These are phyloP conservation scores for Tubosaeta brunneosetosa DNA, from an alignment of 768 basidiomycete species.

Conservation along the genomic window DNA sequence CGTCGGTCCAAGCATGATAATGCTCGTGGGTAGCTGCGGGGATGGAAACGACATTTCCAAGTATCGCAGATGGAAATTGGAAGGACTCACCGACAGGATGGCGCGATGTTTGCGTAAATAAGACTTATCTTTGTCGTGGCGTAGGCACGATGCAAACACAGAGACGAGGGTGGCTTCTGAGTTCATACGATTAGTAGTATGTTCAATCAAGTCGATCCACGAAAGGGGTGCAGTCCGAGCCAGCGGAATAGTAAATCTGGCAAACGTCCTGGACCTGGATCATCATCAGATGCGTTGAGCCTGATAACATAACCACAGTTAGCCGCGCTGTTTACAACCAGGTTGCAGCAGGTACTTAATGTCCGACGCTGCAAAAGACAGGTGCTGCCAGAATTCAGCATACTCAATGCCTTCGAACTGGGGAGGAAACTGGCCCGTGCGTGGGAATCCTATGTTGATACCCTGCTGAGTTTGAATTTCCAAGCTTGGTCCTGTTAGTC, in stretches of 20 bases:
- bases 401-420: too few species aligned
- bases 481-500: slow-evolving; percentile 32
- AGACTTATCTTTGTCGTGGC: background rate
- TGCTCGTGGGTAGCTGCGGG: background rate
- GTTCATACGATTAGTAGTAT: background rate
- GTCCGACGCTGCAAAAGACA: too few species aligned
- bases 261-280: too few species aligned
- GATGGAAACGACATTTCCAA: background rate
- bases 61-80: background rate
- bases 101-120: background rate
- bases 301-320: too few species aligned
- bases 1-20: background rate
- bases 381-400: too few species aligned
- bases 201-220: too few species aligned
- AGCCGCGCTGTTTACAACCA: too few species aligned
- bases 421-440: slow-evolving; percentile 36
- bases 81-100: background rate
- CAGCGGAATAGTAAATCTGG: too few species aligned
- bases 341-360: too few species aligned
- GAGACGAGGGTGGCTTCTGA: too few species aligned
- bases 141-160: background rate
- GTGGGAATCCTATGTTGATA: slow-evolving; percentile 35
- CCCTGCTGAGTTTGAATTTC: slow-evolving; percentile 41
- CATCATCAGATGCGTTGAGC: too few species aligned
- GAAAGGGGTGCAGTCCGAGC: too few species aligned